A percentile compares a stretch with the other conserved stretches of the same genome.
phyloP scores from a whole-genome alignment of 495 filamentous ascomycete genomes.

The Aspergillus sclerotioniger region DNA sequence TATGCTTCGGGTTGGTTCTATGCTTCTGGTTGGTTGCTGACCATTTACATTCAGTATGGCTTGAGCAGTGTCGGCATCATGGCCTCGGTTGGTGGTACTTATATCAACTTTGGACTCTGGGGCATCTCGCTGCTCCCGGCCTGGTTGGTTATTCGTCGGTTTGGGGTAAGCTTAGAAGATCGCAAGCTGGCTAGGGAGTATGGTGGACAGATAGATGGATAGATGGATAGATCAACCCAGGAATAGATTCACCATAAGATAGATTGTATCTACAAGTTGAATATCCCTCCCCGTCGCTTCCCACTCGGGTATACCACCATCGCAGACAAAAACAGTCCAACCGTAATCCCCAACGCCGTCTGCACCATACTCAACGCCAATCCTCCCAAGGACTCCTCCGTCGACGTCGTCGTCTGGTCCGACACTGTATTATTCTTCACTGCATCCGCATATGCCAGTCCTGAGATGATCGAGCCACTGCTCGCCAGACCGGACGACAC shows the following conservation, averaged over 20 bases:
- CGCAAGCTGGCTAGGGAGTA: conserved; percentile 35
- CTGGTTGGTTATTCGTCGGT: conserved; percentile 56
- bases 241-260: too few species aligned
- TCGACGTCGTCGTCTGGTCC: conserved; percentile 38
- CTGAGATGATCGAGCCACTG: conserved; percentile 72
- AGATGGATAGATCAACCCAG: neutral
- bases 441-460: conserved; percentile 77
- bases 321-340: conserved; percentile 82
- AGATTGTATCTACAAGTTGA: conserved; percentile 82
- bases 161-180: conserved; percentile 43
- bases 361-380: conserved; percentile 85
- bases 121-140: conserved; percentile 53
- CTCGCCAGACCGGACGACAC: conserved; percentile 88
- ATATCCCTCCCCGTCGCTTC: conserved; percentile 82
- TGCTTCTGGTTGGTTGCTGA: conserved; percentile 14
- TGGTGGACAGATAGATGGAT: neutral
- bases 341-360: conserved; percentile 91
- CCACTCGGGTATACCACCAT: conserved; percentile 85
- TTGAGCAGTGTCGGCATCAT: conserved; percentile 55
- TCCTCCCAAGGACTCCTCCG: conserved; percentile 61
- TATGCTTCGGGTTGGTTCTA: neutral
- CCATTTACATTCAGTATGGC: conserved; percentile 44
- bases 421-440: conserved; percentile 53
- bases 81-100: conserved; percentile 57
- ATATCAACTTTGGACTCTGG: conserved; percentile 65